Evolutionary conservation across 176 grass and related monocot species (phyloP), one percentile per base, ranked within the genome.

Genomic region (Eragrostis curvula): DNA sequence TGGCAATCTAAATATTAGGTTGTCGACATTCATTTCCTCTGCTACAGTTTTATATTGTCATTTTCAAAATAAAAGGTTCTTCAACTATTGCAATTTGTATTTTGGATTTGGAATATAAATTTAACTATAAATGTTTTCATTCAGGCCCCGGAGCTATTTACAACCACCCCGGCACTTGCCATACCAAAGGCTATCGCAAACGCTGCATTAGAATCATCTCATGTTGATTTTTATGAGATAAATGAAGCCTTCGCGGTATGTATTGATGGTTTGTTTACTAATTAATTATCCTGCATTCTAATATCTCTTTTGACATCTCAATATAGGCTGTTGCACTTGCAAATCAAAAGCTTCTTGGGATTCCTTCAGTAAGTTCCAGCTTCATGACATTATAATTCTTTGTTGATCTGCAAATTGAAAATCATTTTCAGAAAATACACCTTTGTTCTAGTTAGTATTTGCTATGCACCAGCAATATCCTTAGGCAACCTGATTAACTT

Each of bases 221-320:
- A 46, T 88, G 90, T 98, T 79, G 92, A 98, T 81, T 98, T 90
- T 79, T 98, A 98, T 72, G 96, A 98, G 89, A 98, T 98, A 66
- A 98, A 95, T 66, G 96, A 98, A 92, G 96, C 96, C 30, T 98
- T 98, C 81, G 63, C 96, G 30, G 96, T 98, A 81, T 65, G 81
- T 82, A 11, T 48, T n/a, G 18, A 56, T 23, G 6, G 0, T 63
- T 15, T 74, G 5, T 50, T 46, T 49, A 82, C 1, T 77, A 42
- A 11, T 18, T 49, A 18, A 0, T 23, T 80, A n/a, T 80, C 43
- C 30, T 75, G 3, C 21, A 60, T 8, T 21, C 20, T 74, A 46
- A 73, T 58, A 21, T 50, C n/a, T 68, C 21, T 85, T 84, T 64
- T 32, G 75, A 42, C 40, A 83, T 81, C 13, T 85, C 7, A 81